These are phyloP conservation scores for Lentinula boryana DNA, from an alignment of 768 basidiomycete genomes.

Conservation along the genomic window DNA sequence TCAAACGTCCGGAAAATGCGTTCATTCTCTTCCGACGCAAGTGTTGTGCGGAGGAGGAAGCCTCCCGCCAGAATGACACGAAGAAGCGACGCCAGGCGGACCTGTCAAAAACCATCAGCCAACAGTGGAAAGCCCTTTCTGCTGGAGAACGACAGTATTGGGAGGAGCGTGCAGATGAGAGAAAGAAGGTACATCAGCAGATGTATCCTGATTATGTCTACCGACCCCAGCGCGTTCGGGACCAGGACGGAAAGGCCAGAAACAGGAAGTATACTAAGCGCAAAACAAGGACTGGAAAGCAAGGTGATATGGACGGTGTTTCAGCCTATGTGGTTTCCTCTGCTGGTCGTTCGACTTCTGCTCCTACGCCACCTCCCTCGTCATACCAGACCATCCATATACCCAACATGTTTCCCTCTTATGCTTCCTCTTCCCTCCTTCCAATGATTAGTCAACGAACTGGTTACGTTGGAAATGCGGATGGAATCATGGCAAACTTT, in stretches of 20 bases:
- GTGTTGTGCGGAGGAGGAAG: slow-evolving; percentile 40
- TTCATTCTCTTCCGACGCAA: slow-evolving; percentile 81
- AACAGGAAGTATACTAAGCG: slow-evolving; percentile 28
- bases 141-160: slow-evolving; percentile 64
- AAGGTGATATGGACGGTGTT: background rate
- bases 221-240: slow-evolving; percentile 60
- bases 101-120: slow-evolving; percentile 75
- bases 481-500: slow-evolving; percentile 39
- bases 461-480: slow-evolving; percentile 43
- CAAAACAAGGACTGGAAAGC: slow-evolving; percentile 26
- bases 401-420: slow-evolving; percentile 60
- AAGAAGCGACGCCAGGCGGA: slow-evolving; percentile 78
- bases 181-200: slow-evolving; percentile 73
- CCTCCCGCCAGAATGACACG: slow-evolving; percentile 22
- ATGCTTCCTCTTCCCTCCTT: slow-evolving; percentile 47
- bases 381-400: slow-evolving; percentile 63
- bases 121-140: slow-evolving; percentile 68
- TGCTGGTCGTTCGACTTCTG: slow-evolving; percentile 41
- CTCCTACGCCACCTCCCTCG: slow-evolving; percentile 54
- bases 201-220: slow-evolving; percentile 76
- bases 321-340: slow-evolving; percentile 19
- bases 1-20: slow-evolving; percentile 80
- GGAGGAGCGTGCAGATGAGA: slow-evolving; percentile 73
- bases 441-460: slow-evolving; percentile 58
- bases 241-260: slow-evolving; percentile 44